phyloP scores from a whole-genome alignment of 495 filamentous ascomycete genomes.

The Sphaerosporella brunnea region DNA sequence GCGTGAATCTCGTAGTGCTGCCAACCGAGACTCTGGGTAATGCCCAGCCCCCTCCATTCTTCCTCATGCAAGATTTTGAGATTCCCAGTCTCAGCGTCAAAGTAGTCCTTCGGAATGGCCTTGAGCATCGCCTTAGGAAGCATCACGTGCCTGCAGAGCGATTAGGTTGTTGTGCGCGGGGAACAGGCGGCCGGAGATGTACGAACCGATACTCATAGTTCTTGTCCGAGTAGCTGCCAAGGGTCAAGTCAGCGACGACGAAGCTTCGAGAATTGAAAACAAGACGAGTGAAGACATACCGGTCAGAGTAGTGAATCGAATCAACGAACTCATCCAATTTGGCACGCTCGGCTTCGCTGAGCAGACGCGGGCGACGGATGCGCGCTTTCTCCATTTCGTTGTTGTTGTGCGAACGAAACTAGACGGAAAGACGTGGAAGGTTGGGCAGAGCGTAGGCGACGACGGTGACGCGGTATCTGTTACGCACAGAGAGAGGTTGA shows the following conservation, averaged over 20 bases:
- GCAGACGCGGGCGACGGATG: constrained; percentile 60
- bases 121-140: constrained; percentile 97
- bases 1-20: constrained; percentile 99
- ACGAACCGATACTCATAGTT: constrained; percentile 25
- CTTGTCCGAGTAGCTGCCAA: constrained; percentile 24
- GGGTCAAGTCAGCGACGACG: not conserved
- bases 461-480: too few species aligned
- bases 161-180: constrained; percentile 35
- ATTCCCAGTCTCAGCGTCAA: constrained; percentile 74
- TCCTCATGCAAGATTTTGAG: constrained; percentile 96
- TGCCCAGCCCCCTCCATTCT: constrained; percentile 89
- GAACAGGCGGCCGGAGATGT: not conserved
- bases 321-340: constrained; percentile 82
- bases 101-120: constrained; percentile 87
- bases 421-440: too few species aligned
- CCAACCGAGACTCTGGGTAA: constrained; percentile 95
- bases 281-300: constrained; percentile 36
- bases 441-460: too few species aligned
- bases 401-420: too few species aligned
- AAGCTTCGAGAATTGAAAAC: not conserved
- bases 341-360: constrained; percentile 63
- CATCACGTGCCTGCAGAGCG: constrained; percentile 66
- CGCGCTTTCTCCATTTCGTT: too few species aligned
- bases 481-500: too few species aligned
- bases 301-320: constrained; percentile 81